These are phyloP conservation scores for Triticum dicoccoides DNA, from an alignment of 176 grass and related monocot genomes.

Conservation along the genomic window DNA sequence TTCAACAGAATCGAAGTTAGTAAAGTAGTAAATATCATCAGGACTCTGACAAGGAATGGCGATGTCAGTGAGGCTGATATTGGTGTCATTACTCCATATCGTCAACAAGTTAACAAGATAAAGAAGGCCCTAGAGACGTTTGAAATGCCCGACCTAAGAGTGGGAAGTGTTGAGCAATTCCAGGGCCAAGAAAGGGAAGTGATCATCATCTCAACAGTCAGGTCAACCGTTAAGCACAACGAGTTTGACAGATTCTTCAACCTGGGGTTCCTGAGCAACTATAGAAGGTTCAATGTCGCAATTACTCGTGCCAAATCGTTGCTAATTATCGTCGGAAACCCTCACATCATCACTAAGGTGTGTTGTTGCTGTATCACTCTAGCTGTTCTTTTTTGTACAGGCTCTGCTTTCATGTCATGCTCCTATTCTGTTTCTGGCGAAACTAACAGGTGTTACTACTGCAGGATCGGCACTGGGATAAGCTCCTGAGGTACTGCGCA, in stretches of 20 bases:
- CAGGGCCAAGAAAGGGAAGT: conserved; percentile 91
- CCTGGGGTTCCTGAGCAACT: conserved; percentile 88
- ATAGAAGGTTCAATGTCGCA: conserved; percentile 81
- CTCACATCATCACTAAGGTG: conserved; percentile 87
- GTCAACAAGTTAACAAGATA: conserved; percentile 82
- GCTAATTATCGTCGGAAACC: conserved; percentile 89
- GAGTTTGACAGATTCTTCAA: conserved; percentile 71
- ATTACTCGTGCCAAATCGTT: conserved; percentile 88
- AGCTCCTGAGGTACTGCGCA: conserved; percentile 72
- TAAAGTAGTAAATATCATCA: conserved; percentile 81
- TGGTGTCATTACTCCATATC: conserved; percentile 88
- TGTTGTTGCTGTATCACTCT: neutral
- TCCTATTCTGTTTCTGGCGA: conserved; percentile 16
- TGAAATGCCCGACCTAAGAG: conserved; percentile 77
- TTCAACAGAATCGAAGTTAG: conserved; percentile 94
- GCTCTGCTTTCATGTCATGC: conserved; percentile 7
- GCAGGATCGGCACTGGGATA: conserved; percentile 87
- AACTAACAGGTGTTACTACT: conserved; percentile 14
- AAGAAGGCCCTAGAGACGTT: conserved; percentile 72
- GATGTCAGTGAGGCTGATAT: conserved; percentile 59
- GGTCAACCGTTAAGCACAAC: conserved; percentile 88
- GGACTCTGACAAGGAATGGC: conserved; percentile 53
- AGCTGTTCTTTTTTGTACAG: neutral
- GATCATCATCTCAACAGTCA: conserved; percentile 94
- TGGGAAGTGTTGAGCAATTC: conserved; percentile 90